Evolutionary conservation across 1,139 yeast species (phyloP).

Genomic region (Suhomyces yuchorum): DNA sequence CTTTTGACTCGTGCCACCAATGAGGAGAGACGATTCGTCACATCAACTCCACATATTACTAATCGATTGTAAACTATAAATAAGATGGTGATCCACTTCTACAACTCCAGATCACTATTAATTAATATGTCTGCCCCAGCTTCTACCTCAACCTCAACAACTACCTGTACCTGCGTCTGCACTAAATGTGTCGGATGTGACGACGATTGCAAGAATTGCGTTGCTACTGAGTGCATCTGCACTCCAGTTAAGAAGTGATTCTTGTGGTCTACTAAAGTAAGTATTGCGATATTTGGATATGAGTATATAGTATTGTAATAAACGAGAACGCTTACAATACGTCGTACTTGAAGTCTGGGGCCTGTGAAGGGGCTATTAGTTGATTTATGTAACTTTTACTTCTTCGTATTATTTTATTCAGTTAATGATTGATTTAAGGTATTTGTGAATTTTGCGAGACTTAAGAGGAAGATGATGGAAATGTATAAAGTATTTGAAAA

Average conservation of each 20-base stretch:
- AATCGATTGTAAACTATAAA: neutral
- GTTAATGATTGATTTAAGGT: too few species aligned
- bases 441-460: too few species aligned
- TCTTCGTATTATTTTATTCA: too few species aligned
- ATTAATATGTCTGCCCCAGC: neutral
- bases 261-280: neutral
- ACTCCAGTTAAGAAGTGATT: conserved; percentile 1
- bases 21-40: too few species aligned
- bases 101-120: neutral
- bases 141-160: neutral
- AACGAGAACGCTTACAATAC: neutral
- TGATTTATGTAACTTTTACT: too few species aligned
- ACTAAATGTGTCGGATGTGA: conserved; percentile 5
- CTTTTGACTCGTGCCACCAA: too few species aligned
- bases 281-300: neutral
- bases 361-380: too few species aligned
- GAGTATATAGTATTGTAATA: neutral
- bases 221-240: conserved; percentile 1
- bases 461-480: too few species aligned
- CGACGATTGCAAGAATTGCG: conserved; percentile 1
- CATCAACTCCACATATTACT: neutral
- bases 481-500: too few species aligned
- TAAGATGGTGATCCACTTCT: neutral
- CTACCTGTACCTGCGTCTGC: neutral
- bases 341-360: neutral